Evolutionary conservation across 1,284 basidiomycete genomes (phyloP).

Genomic region (Hemileia vastatrix): DNA sequence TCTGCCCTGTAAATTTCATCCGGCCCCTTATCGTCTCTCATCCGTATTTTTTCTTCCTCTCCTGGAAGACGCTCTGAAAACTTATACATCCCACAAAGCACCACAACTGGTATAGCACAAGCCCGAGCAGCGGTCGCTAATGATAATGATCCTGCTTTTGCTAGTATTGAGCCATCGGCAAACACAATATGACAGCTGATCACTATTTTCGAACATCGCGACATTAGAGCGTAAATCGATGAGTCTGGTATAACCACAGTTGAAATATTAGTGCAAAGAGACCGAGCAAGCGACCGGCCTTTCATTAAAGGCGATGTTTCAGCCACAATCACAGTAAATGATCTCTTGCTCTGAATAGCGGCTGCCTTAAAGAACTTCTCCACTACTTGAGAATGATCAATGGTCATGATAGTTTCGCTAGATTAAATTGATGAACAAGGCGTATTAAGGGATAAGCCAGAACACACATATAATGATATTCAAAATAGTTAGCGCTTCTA

Average conservation of each 20-base stretch:
- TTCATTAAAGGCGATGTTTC: conserved; percentile 15
- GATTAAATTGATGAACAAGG: too few species aligned
- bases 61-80: conserved; percentile 7
- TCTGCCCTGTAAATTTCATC: conserved; percentile 10
- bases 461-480: too few species aligned
- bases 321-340: conserved; percentile 20
- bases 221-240: conserved; percentile 15
- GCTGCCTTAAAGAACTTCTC: conserved; percentile 18
- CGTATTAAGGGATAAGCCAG: too few species aligned
- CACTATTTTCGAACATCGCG: conserved; percentile 19
- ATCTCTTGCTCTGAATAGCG: conserved; percentile 11
- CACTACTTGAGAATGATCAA: conserved; percentile 20
- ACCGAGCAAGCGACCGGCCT: conserved; percentile 5
- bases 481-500: too few species aligned
- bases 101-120: conserved; percentile 15
- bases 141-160: conserved; percentile 17
- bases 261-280: conserved; percentile 2
- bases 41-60: conserved; percentile 13
- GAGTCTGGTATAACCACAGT: conserved; percentile 12
- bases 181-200: conserved; percentile 22
- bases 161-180: conserved; percentile 22
- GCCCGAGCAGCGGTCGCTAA: conserved; percentile 13
- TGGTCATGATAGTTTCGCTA: conserved; percentile 22
- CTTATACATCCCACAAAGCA: conserved; percentile 19
- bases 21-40: conserved; percentile 10